Percentiles rank a stretch among this genome's conserved stretches.
Evolutionary conservation across 306 rosid genomes (phyloP).

Genomic region (Calophaca sinica): DNA sequence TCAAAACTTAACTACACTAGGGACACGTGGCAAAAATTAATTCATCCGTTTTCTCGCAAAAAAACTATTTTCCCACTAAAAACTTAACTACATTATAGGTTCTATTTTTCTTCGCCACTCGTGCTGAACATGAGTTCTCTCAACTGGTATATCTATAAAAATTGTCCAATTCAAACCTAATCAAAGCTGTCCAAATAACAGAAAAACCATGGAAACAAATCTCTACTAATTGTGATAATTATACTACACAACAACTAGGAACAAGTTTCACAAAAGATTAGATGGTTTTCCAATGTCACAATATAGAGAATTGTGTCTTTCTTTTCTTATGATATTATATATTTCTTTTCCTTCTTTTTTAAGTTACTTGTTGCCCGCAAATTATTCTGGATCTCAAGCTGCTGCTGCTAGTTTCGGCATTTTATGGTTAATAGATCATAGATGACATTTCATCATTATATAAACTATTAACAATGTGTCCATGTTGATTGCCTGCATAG

Average conservation of each 20-base stretch:
- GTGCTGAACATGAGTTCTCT: too few species aligned
- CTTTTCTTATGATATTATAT: not conserved
- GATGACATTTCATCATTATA: not conserved
- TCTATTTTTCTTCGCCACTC: too few species aligned
- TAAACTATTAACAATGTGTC: not conserved
- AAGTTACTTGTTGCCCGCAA: not conserved
- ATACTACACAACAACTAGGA: not conserved
- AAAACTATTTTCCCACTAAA: too few species aligned
- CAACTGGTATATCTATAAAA: too few species aligned
- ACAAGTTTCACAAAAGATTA: not conserved
- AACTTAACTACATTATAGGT: too few species aligned
- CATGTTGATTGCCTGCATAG: not conserved
- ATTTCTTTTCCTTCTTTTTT: not conserved
- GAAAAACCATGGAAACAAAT: too few species aligned
- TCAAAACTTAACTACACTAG: too few species aligned
- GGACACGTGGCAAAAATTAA: too few species aligned
- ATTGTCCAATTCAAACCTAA: too few species aligned
- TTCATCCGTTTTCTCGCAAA: too few species aligned
- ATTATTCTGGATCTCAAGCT: not conserved
- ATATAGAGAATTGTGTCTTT: not conserved
- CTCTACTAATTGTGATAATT: too few species aligned
- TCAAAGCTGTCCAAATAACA: too few species aligned
- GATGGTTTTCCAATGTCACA: slow-evolving; percentile 4
- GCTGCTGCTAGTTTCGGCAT: slow-evolving; percentile 24
- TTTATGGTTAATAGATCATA: slow-evolving; percentile 13